Evolutionary conservation across 352 stramenopile genomes (phyloP), one percentile per base, ranked within the genome.

Genomic region (Phytophthora hibernalis): DNA sequence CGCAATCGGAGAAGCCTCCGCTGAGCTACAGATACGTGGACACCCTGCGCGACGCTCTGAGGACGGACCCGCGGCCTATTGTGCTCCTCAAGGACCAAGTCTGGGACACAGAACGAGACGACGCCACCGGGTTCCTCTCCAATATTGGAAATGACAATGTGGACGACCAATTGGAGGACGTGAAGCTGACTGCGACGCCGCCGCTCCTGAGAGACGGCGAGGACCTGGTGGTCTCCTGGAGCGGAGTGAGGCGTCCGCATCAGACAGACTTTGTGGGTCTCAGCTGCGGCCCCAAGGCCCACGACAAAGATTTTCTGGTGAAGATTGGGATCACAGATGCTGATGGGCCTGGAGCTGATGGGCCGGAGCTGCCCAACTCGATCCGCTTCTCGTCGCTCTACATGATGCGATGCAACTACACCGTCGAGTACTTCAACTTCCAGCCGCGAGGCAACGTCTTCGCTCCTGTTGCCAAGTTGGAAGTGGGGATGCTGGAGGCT

Each of bases 321-420:
- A 77, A 65, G 9, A 51, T 65, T 61, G 68, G 67, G 20, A 74
- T 68, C 57, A 83, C 61, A 28, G 72, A 70, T 18, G 68, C 31
- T n/a, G 66, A 68, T 63, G 54, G 63, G 13, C 62, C 54, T 1
- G 55, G 48, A 8, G 62, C 68, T 5, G 67, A 83, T 24, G 54
- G 68, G 13, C 35, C 58, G 1, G 45, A 68, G 11, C 26, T 65
- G 31, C 45, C 59, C 7, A 74, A 73, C 38, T 83, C 79, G 5
- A 76, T 90, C 33, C 82, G 83, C 26, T 91, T 93, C 60, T 73
- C 77, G 33, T 76, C 72, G 50, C 72, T 93, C n/a, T 83, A 80
- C 49, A 91, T 93, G 85, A 86, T 93, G 76, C 80, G 82, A 22
- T 91, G 85, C 74, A 82, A 85, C 50, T 93, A 91, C 60, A 74